These are phyloP conservation scores for Avena atlantica DNA, from an alignment of 176 grass and related monocot genomes.

Conservation along the genomic window DNA sequence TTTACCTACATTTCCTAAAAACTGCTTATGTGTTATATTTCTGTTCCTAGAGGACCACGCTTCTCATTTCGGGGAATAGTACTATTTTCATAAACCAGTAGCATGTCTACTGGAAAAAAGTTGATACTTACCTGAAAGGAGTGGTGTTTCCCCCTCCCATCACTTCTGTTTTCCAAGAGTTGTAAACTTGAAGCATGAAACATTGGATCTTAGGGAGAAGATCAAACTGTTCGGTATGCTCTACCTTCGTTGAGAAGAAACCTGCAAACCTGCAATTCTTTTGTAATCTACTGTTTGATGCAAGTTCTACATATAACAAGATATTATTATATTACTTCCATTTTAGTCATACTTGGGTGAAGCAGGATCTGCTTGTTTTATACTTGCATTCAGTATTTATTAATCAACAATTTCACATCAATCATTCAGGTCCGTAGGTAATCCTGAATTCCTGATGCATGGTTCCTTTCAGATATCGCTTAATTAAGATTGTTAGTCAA, in stretches of 20 bases:
- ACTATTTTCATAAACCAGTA: background rate
- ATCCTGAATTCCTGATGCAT: background rate
- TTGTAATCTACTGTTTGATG: slow-evolving; percentile 8
- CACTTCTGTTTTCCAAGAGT: slow-evolving; percentile 42
- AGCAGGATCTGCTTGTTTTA: background rate
- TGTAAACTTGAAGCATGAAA: slow-evolving; percentile 43
- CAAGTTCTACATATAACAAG: background rate
- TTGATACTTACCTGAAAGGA: slow-evolving; percentile 27
- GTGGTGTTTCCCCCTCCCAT: slow-evolving; percentile 15
- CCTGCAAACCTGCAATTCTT: background rate
- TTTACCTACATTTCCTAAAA: background rate
- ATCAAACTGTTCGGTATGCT: background rate
- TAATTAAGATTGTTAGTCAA: background rate
- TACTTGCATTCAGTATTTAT: background rate
- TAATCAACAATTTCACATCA: background rate
- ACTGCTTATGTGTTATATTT: background rate
- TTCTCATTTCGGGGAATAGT: background rate
- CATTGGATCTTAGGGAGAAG: background rate
- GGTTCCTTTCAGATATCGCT: background rate
- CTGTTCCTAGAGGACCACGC: background rate
- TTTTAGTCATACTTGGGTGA: background rate
- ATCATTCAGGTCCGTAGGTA: background rate
- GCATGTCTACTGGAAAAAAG: background rate
- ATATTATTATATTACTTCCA: background rate
- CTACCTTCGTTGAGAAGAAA: slow-evolving; percentile 8